Conservation (phyloP, 2,329 filamentous ascomycete species). For the Aspergillus versicolor region DNA sequence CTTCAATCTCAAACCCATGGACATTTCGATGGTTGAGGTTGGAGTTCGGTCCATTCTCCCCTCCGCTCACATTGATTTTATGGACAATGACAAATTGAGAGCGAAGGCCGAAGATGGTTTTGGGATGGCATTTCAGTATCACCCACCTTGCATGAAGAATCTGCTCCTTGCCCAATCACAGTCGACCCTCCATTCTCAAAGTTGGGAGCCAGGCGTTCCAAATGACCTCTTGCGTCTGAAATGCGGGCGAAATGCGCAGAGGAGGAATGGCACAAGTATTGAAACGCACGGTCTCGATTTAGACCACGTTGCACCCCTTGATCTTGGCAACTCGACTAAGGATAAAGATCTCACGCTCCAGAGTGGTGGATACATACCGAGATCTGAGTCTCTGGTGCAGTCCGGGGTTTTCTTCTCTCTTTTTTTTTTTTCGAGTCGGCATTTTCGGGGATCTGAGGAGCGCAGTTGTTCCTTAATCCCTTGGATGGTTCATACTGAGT, state of each 20-base stretch:
- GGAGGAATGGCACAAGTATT: not conserved
- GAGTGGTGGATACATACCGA: constrained; percentile 6
- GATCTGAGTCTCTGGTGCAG: not conserved
- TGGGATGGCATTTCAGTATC: constrained; percentile 5
- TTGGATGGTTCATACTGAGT: not conserved
- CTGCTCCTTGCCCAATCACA: not conserved
- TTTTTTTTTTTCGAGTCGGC: not conserved
- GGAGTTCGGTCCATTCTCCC: not conserved
- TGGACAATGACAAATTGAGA: constrained; percentile 8
- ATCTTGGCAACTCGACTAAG: constrained; percentile 26
- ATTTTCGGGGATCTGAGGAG: not conserved
- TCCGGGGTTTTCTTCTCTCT: not conserved
- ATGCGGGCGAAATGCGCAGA: constrained; percentile 4
- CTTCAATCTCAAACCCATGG: not conserved
- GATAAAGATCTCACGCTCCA: constrained; percentile 27
- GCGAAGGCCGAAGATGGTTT: not conserved
- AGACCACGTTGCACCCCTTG: constrained; percentile 25
- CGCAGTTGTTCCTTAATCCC: not conserved
- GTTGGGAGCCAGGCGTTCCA: constrained; percentile 2
- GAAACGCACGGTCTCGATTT: constrained; percentile 21
- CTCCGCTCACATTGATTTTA: not conserved
- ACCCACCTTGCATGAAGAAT: constrained; percentile 14
- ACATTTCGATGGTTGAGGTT: not conserved
- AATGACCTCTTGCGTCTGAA: constrained; percentile 15
- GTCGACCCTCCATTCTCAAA: not conserved